Base-by-base conservation (phyloP, 1,139 yeast genomes). In the Saccharomycopsis crataegensis region DNA sequence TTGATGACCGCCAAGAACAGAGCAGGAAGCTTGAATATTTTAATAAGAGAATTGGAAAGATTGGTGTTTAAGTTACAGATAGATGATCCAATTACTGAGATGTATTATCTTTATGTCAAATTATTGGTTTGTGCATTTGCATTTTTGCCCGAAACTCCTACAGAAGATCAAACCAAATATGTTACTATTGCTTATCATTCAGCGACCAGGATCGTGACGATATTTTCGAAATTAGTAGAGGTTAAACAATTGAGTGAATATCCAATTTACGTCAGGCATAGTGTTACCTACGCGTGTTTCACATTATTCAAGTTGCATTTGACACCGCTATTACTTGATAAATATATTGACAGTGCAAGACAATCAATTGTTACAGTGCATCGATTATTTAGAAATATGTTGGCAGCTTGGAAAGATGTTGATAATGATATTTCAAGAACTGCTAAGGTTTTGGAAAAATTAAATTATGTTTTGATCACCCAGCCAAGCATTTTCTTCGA, bases 311-410 rank as follows among this genome's bases (percentile, higher is more conserved):
- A 91, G 62, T 73, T 91, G 48, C 96, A 90, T 65, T 71, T 89
- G 55, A 85, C 95, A 0, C 87, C 95, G 6, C 76, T 85, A 59
- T 71, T 90, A 50, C 71, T 86, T 51, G 90, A 87, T 31, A 84
- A 82, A 63, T 87, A 84, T 64, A 82, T 88, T 45, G 96, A 90
- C 64, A 85, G 95, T 48, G 90, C 96, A 1, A 78, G 97, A 61
- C 97, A 90, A 68, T 86, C 94, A 9, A 87, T 91, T 63, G 97
- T 91, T 28, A 90, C 97, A 0, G 95, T 89, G 1, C 97, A 91
- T 68, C 75, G 96, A 62, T 70, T 90, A 51, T 86, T 83, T 66
- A 76, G 97, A 67, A 90, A 91, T 65, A 90, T 93, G 66, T 73
- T 90, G 46, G 82, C 93, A 2, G 91, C 96, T 8, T 91, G 98